Evolutionary conservation across 345 rosid species (phyloP), one percentile per base, ranked within the genome.

Genomic region (Rhodomyrtus tomentosa): DNA sequence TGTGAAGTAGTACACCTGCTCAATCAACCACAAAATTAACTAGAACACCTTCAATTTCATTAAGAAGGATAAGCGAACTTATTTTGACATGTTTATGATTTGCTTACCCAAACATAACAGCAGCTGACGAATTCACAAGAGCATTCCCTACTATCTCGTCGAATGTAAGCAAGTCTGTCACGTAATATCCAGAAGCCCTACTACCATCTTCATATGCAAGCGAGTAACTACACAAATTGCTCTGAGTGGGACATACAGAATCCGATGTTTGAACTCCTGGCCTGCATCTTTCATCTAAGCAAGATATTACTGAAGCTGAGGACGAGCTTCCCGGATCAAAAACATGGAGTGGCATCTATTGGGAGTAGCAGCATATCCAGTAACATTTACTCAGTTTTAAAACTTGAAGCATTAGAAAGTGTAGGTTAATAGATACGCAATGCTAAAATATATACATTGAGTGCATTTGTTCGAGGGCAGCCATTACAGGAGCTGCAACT

Each of bases 161-260:
- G 38, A 95, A 89, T 42, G 91, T 95, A 87, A 97, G 86, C 86
- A 91, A 62, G 89, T 97, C 99, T 6, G 93, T 84, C 52, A 96
- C 95, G 83, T 96, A 97, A 85, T 93, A 94, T 79, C 99, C 99
- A 2, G 98, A 92, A 20, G 98, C 95, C 22, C 98, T 98, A 87
- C 99, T 96, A 49, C 99, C 99, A 90, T 97, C 99, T n/a, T 96
- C 99, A 55, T 97, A 97, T 73, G 95, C 99, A 86, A 96, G 96
- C 4, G 93, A 87, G 84, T 97, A 97, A 90, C 93, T 88, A 62
- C 99, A 97, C 55, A 87, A 94, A 54, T 95, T 93, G 85, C 56
- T 90, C 90, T 90, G 91, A 80, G 91, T 82, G 58, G 93, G 88
- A 90, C 99, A 97, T 21, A 89, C 87, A 59, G 99, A 93, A 90